Percentiles rank a stretch among this genome's conserved stretches.
These are phyloP conservation scores for Gynochthodes officinalis DNA, from an alignment of 257 asterid genomes.

Conservation along the genomic window DNA sequence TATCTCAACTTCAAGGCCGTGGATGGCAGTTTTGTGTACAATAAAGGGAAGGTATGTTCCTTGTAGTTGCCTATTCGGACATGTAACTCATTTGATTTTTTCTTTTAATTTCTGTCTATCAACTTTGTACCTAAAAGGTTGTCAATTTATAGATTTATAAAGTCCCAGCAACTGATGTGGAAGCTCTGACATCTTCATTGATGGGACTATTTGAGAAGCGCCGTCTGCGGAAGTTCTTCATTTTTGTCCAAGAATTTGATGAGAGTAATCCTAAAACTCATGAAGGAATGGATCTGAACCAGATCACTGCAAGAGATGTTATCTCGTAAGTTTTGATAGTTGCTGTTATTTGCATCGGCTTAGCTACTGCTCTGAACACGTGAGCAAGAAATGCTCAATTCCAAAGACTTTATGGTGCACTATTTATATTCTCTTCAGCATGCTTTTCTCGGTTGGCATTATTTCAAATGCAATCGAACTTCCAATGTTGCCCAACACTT, in stretches of 20 bases:
- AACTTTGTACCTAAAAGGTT: slow-evolving; percentile 7
- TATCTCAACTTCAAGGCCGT: slow-evolving; percentile 98
- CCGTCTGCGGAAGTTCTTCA: slow-evolving; percentile 86
- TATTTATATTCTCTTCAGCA: background rate
- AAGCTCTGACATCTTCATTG: slow-evolving; percentile 87
- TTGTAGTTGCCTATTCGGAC: background rate
- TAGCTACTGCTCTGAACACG: slow-evolving; percentile 9
- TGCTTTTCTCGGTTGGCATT: background rate
- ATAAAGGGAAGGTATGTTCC: slow-evolving; percentile 79
- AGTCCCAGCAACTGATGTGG: slow-evolving; percentile 99
- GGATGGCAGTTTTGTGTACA: slow-evolving; percentile 96
- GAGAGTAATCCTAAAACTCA: slow-evolving; percentile 87
- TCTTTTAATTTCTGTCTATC: background rate
- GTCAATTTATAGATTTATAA: slow-evolving; percentile 64
- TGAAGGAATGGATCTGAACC: slow-evolving; percentile 74
- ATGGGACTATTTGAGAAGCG: slow-evolving; percentile 98
- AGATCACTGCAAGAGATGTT: slow-evolving; percentile 61
- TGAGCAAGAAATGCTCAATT: slow-evolving; percentile 5
- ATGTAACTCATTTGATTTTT: background rate
- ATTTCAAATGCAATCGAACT: background rate
- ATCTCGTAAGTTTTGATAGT: slow-evolving; percentile 50
- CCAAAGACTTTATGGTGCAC: background rate
- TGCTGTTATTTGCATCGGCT: background rate
- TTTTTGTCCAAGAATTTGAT: slow-evolving; percentile 88
- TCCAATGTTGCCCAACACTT: background rate